A percentile compares a stretch with the other conserved stretches of the same genome.
These are phyloP conservation scores for Acer campestre DNA, from an alignment of 345 rosid genomes.

Conservation along the genomic window DNA sequence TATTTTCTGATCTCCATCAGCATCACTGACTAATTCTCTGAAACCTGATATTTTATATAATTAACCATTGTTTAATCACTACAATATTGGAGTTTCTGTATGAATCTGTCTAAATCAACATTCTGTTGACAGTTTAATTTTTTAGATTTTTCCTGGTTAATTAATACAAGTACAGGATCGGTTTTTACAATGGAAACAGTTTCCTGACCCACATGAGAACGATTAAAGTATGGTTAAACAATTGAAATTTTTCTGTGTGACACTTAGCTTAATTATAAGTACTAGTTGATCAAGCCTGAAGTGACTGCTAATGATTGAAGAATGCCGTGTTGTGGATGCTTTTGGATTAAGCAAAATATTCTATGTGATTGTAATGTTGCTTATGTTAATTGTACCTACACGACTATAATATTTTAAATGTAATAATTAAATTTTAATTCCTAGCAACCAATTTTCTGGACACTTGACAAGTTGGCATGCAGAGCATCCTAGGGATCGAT, in stretches of 20 bases:
- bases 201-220: not conserved
- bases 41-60: not conserved
- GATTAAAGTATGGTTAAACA: not conserved
- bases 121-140: not conserved
- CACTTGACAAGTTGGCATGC: not conserved
- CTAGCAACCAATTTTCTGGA: not conserved
- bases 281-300: too few species aligned
- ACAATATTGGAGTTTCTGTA: not conserved
- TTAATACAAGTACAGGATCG: too few species aligned
- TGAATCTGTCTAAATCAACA: conserved; percentile 3
- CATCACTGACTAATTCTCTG: not conserved
- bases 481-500: not conserved
- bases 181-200: not conserved
- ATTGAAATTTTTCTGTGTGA: not conserved
- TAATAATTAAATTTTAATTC: not conserved
- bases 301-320: not conserved
- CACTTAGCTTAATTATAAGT: not conserved
- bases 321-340: not conserved
- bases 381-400: not conserved
- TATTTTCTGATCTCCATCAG: not conserved
- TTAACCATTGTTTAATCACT: conserved; percentile 4
- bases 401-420: not conserved
- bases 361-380: conserved; percentile 9
- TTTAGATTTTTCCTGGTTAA: not conserved
- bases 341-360: conserved; percentile 11